Evolutionary conservation across 495 filamentous ascomycete species (phyloP), one percentile per base, ranked within the genome.

Genomic region (Xylaria palmicola): DNA sequence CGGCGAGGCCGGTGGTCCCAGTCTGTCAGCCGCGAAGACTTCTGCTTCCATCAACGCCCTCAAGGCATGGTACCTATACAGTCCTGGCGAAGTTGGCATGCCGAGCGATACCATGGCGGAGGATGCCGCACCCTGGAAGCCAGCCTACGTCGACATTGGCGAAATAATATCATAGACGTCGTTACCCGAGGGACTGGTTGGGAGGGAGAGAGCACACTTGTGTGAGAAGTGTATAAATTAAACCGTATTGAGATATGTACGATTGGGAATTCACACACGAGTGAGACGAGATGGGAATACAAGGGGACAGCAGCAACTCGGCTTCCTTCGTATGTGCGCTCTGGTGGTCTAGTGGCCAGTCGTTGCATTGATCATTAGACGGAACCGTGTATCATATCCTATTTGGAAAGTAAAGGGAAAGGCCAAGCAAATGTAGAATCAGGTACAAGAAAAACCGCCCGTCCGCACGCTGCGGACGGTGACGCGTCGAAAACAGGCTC

Each of bases 41-140:
- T 81, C 90, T 68, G 94, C 94, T 13, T 83, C 91, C 40, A 89
- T 93, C 47, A 85, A 88, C 52, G 86, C 93, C 17, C 77, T 98
- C 65, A 96, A 96, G 80, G 81, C 84, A 17, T 98, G 95, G 95
- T 98, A 98, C 75, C 79, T 98, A 58, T 98, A 98, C 75, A 90
- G 85, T 72, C 94, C 94, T 10, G 77, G 78, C 48, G 74, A 77
- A 20, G 84, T 86, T 13, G 80, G 83, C 39, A 80, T 97, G 48
- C 94, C 94, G 26, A 95, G 90, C 74, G 87, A 92, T 45, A 90
- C 87, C 74, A 88, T 95, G 65, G 63, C 60, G 17, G 74, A 83
- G 60, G 79, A 77, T n/a, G 81, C 81, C 59, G 76, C 73, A 55
- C 78, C 80, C 12, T 98, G 92, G 88, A 88, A 86, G 73, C 89